Base-by-base conservation (phyloP, 352 stramenopile species). In the Phytophthora multivora region DNA sequence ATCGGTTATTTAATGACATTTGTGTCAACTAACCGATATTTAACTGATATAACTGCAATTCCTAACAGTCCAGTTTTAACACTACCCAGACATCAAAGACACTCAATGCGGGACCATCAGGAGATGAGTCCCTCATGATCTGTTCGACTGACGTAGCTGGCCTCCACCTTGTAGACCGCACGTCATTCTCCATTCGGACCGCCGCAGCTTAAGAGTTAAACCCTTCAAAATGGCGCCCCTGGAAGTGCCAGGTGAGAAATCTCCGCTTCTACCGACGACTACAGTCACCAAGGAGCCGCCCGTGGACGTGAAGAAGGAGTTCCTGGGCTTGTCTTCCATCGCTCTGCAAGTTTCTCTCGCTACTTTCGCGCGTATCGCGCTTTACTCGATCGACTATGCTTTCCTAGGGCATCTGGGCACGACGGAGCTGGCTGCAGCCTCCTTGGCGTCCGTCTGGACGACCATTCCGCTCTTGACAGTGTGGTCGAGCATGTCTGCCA, bases 351-450 rank as follows among this genome's bases (percentile, higher is more conserved):
- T 92, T 23, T 89, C 77, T 45, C 67, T 92, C 45, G 79, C 80
- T 16, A 92, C 80, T 4, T 87, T 89, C 41, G 83, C 79, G 5
- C 77, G 83, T 1, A 85, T 92, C 42, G 80, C 80, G 8, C 69
- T 92, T 48, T 87, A 75, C 38, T 88, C 83, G 1, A 90, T 92
- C 63, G 83, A 90, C 71, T 84, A 79, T 51, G 82, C 79, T 28
- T 93, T 90, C 57, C 62, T 91, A 26, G 84, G 84, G 4, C 84
- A 93, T 42, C 31, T 93, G 38, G 81, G 84, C 52, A 88, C 75
- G 11, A 78, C 69, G 3, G 77, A 77, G 39, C 69, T 93, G 49
- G 84, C 84, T 21, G 84, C 82, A 13, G 82, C 84, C 33, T 91
- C 82, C 33, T 64, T 93, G 39, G 79, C 84, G 28, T 85, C 73